Base-by-base conservation (phyloP, 1,139 yeast species). In the Geotrichum australiense region DNA sequence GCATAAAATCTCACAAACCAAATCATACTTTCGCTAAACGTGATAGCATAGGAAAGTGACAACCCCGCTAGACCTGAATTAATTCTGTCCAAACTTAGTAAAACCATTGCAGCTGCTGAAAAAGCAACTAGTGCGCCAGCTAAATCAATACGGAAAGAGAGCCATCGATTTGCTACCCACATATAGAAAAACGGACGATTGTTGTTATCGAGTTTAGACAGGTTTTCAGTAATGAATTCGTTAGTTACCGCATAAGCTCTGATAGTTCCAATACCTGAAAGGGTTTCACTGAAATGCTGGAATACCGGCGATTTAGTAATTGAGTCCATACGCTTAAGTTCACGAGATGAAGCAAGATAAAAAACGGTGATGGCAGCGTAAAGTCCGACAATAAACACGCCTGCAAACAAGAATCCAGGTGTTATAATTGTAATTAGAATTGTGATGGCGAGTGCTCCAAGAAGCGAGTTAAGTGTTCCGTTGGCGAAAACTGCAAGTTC, bases 31-130 rank as follows among this genome's bases (percentile, higher is more conserved):
- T 83, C 94, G 37, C 89, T 82, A 63, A 91, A 89, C 3, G 91
- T 76, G 52, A 89, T 80, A 19, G 97, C 96, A 62, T 86, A 87
- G 0, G 96, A 80, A 48, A 91, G 72, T 0, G 96, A 84, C 52
- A 91, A 77, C 67, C 98, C 98, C 3, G 97, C 98, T 57, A 87
- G 69, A 61, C 98, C 98, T 38, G 97, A 82, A 63, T 87, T 96
- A 43, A 91, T 68, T 33, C 62, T 61, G 25, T 80, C 80, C 39
- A 81, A 73, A 33, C 79, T 74, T 46, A 73, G 55, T 41, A 86
- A 62, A 32, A 89, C 80, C 56, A 89, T 81, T 1, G 83, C 71
- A 54, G 95, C 93, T 2, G 96, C 76, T 51, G 81, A 77, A 51
- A 91, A 78, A 55, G 86, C 73, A 35, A 91, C 89, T 47, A 81